phyloP scores from a whole-genome alignment of 495 filamentous ascomycete genomes.

The Lasiosphaeris hirsuta region DNA sequence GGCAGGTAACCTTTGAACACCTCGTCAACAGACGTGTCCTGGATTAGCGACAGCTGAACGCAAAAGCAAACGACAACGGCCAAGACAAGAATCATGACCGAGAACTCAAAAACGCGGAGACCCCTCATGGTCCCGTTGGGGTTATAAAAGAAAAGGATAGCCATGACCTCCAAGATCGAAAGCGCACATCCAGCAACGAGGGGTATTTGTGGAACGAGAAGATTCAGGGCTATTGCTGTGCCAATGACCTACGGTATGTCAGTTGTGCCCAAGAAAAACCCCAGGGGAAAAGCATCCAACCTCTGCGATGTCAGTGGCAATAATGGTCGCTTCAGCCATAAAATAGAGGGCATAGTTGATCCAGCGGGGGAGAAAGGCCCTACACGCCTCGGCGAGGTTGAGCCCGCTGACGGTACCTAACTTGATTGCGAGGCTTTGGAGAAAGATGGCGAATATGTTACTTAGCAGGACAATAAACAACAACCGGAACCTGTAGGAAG shows the following conservation, averaged over 20 bases:
- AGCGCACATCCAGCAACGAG: conserved; percentile 85
- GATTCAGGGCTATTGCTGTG: conserved; percentile 80
- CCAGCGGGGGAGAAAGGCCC: conserved; percentile 29
- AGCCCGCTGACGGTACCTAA: conserved; percentile 31
- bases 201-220: conserved; percentile 70
- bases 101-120: conserved; percentile 72
- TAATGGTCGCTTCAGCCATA: conserved; percentile 26
- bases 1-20: conserved; percentile 83
- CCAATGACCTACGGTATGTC: conserved; percentile 65
- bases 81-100: conserved; percentile 73
- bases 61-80: conserved; percentile 86
- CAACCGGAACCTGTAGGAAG: conserved; percentile 25
- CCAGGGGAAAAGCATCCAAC: conserved; percentile 14
- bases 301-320: conserved; percentile 65
- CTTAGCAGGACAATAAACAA: conserved; percentile 29
- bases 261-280: conserved; percentile 4
- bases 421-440: conserved; percentile 28
- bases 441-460: conserved; percentile 32
- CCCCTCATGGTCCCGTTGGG: conserved; percentile 69
- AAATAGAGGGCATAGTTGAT: conserved; percentile 24
- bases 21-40: conserved; percentile 61
- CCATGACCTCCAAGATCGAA: conserved; percentile 76
- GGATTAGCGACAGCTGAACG: conserved; percentile 77
- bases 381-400: conserved; percentile 27
- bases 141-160: conserved; percentile 79